These are phyloP conservation scores for Hebeloma cylindrosporum DNA, from an alignment of 768 basidiomycete genomes.

Conservation along the genomic window DNA sequence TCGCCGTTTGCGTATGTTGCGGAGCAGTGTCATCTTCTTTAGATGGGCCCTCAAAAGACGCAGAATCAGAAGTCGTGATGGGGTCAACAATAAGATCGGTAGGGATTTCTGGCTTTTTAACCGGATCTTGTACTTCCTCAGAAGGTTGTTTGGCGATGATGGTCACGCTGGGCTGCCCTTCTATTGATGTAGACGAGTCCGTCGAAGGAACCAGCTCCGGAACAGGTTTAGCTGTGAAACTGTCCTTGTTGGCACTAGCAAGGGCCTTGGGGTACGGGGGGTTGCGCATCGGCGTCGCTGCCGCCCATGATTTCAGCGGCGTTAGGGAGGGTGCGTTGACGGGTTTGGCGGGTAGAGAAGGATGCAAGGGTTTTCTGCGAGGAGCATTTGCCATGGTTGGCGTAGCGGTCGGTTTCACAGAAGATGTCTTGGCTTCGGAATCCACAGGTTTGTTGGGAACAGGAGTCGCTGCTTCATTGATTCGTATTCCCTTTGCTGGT, in stretches of 20 bases:
- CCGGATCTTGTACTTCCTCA: too few relatives aligned
- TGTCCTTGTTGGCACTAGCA: conserved; percentile 8
- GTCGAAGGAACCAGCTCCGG: too few relatives aligned
- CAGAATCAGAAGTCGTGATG: too few relatives aligned
- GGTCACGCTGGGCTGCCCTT: too few relatives aligned
- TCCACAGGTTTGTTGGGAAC: conserved; percentile 2
- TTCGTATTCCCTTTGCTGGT: background rate
- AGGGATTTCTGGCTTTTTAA: too few relatives aligned
- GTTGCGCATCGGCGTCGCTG: conserved; percentile 26
- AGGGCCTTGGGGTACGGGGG: conserved; percentile 11
- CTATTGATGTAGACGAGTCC: too few relatives aligned
- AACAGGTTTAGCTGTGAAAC: conserved; percentile 11
- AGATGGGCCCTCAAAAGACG: too few relatives aligned
- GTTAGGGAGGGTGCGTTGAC: conserved; percentile 19
- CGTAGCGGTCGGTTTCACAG: background rate
- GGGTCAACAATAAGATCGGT: too few relatives aligned
- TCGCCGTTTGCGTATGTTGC: conserved; percentile 1
- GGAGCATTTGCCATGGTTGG: background rate
- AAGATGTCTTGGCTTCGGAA: too few relatives aligned
- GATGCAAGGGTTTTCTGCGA: conserved; percentile 33
- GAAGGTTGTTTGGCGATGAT: too few relatives aligned
- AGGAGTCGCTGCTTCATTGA: background rate
- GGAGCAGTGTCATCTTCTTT: too few relatives aligned
- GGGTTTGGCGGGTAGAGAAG: conserved; percentile 51
- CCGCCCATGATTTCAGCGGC: conserved; percentile 17